Evolutionary conservation across 2,329 filamentous ascomycete genomes (phyloP), one percentile per base, ranked within the genome.

Genomic region (Sporothrix pallida): DNA sequence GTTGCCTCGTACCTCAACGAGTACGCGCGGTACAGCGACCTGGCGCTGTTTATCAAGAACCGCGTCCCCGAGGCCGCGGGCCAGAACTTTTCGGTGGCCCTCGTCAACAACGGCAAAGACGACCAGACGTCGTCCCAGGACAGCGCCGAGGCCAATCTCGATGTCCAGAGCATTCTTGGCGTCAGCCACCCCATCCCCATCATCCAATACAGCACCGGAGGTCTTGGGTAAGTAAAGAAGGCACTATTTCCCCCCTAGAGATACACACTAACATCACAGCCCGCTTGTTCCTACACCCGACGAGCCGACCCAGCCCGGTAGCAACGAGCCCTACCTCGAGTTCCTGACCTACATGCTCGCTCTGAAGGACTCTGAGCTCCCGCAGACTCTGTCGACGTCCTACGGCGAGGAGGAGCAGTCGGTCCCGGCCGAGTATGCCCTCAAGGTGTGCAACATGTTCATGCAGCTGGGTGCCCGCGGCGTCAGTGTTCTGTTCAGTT

Each of bases 391-490:
- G 78, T 87, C 85, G 71, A 89, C 88, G 13, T 91, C 89, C 0
- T 93, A 93, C 79, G 90, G 89, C 67, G 90, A 92, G 75, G 86
- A 89, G 71, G 91, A 93, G 80, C 87, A 91, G 52, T 91, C 87
- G 1, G 77, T 93, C 0, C 90, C 91, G 0, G 78, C 82, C 2
- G 85, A 86, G 12, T 93, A 92, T 78, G 88, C 89, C 20, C 83
- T 83, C 67, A 85, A 86, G 70, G 88, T 91, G 13, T 93, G 91
- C 83, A 85, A 87, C 75, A 83, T 89, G 76, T 90, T 91, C 77
- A 88, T 87, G 60, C 86, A 91, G 77, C 87, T 92, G 46, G 90
- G 89, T n/a, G 87, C 88, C 1, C 88, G 90, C 56, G 91, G 91
- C n/a, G 86, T 91, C 3, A 87, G 87, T 1, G 83, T 92, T n/a